phyloP scores from a whole-genome alignment of 1,139 yeast species.

The Debaryomycetaceae sp. region DNA sequence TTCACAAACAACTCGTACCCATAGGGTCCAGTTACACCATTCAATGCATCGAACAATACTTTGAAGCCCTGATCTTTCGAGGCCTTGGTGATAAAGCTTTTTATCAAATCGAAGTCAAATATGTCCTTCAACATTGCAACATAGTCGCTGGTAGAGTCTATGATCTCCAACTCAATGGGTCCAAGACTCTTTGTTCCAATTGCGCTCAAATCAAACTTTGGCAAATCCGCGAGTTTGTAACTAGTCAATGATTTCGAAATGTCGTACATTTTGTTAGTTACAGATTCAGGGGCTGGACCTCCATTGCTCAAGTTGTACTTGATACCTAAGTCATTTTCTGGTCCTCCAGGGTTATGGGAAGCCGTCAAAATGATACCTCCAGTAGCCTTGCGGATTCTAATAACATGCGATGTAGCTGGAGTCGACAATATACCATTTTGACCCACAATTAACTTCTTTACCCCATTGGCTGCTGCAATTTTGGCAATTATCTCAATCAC shows the following conservation, averaged over 20 bases:
- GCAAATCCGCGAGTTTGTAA: conserved; percentile 60
- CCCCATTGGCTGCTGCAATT: conserved; percentile 91
- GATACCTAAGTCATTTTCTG: conserved; percentile 87
- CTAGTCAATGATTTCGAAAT: conserved; percentile 55
- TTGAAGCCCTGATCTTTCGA: conserved; percentile 52
- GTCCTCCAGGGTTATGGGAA: conserved; percentile 99
- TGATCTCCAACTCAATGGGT: conserved; percentile 67
- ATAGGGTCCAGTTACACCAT: conserved; percentile 98
- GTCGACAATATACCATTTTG: conserved; percentile 86
- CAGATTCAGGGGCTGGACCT: conserved; percentile 98
- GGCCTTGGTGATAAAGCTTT: conserved; percentile 54
- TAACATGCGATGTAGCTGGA: conserved; percentile 93
- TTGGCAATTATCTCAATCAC: conserved; percentile 79
- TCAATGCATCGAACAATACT: conserved; percentile 83
- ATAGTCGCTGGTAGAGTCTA: conserved; percentile 79
- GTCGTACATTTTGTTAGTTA: conserved; percentile 83
- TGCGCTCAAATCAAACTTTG: conserved; percentile 55
- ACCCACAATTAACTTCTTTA: conserved; percentile 79
- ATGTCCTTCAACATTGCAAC: conserved; percentile 76
- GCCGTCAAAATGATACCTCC: conserved; percentile 98
- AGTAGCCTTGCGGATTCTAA: conserved; percentile 73
- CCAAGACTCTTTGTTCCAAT: conserved; percentile 56
- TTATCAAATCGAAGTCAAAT: conserved; percentile 84
- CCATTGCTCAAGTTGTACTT: conserved; percentile 94
- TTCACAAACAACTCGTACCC: conserved; percentile 81